Evolutionary conservation across 2,329 filamentous ascomycete species (phyloP), one percentile per base, ranked within the genome.

Genomic region (Colletotrichum simmondsii): DNA sequence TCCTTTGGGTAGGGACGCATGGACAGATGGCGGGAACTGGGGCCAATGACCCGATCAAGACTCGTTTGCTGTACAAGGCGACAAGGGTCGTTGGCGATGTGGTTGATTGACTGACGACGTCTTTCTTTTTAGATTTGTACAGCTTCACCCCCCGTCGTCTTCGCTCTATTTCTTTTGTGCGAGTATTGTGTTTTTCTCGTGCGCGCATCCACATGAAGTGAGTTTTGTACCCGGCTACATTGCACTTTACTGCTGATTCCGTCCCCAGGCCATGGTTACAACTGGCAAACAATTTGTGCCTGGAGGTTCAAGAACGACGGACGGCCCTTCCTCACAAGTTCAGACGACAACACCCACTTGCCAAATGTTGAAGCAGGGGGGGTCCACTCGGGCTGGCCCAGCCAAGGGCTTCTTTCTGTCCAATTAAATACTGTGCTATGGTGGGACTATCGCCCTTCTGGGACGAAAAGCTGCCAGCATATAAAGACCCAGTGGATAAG

Each of bases 1-100:
- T 60, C n/a, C 54, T 28, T 72, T 60, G 69, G 69, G 69, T 72
- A 72, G 37, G 54, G 65, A 72, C 64, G 69, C 69, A 71, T 67
- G 46, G 49, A 22, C 57, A 66, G 69, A 72, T 68, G 68, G 68
- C 63, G 63, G 63, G 63, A 58, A 58, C 24, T 26, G 63, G 30
- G 63, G 68, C 56, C 46, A 62, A 26, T 53, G n/a, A 56, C 42
- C 65, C 65, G 19, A 60, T 72, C 59, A 59, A 22, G 24, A 63
- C 37, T 53, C 35, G 53, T 22, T 58, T 42, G 52, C n/a, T 30
- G 24, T 57, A 58, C 65, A 32, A 57, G 52, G 37, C 57, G 19
- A 53, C 64, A 58, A 62, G 49, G 69, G 30, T 59, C 11, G 35
- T 58, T 24, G 59, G n/a, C 59, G 52, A 72, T 72, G 65, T 72